Evolutionary conservation across 2,329 filamentous ascomycete species (phyloP).

Genomic region (Bipolaris bicolor): DNA sequence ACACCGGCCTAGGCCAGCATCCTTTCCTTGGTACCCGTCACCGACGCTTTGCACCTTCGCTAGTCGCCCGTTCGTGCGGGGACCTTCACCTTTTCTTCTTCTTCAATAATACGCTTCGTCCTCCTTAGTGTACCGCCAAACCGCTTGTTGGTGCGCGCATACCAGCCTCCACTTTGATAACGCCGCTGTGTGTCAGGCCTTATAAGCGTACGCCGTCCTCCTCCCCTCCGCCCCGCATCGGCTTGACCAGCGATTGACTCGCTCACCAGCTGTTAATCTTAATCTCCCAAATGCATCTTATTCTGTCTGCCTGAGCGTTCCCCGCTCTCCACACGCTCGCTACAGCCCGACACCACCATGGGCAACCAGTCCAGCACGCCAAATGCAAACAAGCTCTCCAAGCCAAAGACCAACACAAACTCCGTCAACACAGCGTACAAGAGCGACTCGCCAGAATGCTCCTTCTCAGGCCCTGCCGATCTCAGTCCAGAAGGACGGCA

Average conservation of each 20-base stretch:
- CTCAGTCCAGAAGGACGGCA: conserved; percentile 37
- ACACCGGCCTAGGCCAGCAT: neutral
- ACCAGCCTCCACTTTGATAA: conserved; percentile 30
- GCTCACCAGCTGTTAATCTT: conserved; percentile 11
- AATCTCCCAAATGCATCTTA: conserved; percentile 23
- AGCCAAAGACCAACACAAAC: conserved; percentile 47
- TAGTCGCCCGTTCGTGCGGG: conserved; percentile 21
- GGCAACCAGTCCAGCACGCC: conserved; percentile 39
- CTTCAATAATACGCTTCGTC: conserved; percentile 22
- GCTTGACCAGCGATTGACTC: conserved; percentile 15
- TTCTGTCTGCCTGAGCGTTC: conserved; percentile 21
- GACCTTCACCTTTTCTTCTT: conserved; percentile 19
- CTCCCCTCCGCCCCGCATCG: conserved; percentile 16
- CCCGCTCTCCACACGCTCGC: conserved; percentile 26
- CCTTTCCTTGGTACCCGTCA: conserved; percentile 21
- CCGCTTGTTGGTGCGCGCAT: conserved; percentile 9
- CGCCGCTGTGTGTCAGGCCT: conserved; percentile 8
- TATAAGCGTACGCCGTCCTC: conserved; percentile 23
- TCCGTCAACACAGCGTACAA: conserved; percentile 27
- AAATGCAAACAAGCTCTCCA: conserved; percentile 40
- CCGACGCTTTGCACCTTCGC: conserved; percentile 19
- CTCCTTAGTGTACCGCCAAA: conserved; percentile 21
- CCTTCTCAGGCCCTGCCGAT: conserved; percentile 34
- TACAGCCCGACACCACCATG: conserved; percentile 33
- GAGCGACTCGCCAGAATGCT: conserved; percentile 30